Base-by-base conservation (phyloP, 2,329 filamentous ascomycete species). In the Aspergillus amoenus region DNA sequence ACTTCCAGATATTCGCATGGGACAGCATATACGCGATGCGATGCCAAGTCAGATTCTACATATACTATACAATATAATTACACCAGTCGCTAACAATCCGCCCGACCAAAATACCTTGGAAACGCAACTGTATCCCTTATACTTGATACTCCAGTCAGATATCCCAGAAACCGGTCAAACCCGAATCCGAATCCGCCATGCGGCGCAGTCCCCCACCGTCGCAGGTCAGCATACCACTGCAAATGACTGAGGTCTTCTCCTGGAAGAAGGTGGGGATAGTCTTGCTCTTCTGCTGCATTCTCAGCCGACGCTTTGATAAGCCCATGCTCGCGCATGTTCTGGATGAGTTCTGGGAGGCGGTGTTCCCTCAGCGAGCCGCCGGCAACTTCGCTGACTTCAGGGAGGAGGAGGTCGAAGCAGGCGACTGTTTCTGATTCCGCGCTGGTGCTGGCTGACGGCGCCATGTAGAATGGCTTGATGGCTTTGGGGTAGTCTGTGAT, bases 401-500 rank as follows among this genome's bases (percentile, higher is more conserved):
- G 91, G 15, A 96, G 86, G 15, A 97, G 80, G 47, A 97, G 83
- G 73, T 97, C 93, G 71, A 97, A 97, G 76, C 91, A 96, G 58
- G 92, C 90, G 12, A 91, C 91, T 4, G 91, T 95, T 48, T 73
- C 67, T 34, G 64, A 59, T 12, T 63, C 46, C 1, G 42, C 17
- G 46, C 24, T 22, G 21, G 21, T 4, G 18, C 12, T 41, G 47
- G 6, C 3, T 2, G 83, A 84, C 15, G 85, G 84, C 2, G 84
- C 74, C 89, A 92, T 93, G 74, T 93, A 99, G 76, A 97, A 99
- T 11, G 93, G 91, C 76, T 99, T 99, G 72, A 94, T 86, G 47
- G 81, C 79, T 63, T 85, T 85, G n/a, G 94, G 94, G 70, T 97
- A 99, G 72, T 97, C 83, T 13, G 93, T 97, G 62, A 99, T 87